Evolutionary conservation across 202 grass and related monocot genomes (phyloP), one percentile per base, ranked within the genome.

Genomic region (Zoysia matrella): DNA sequence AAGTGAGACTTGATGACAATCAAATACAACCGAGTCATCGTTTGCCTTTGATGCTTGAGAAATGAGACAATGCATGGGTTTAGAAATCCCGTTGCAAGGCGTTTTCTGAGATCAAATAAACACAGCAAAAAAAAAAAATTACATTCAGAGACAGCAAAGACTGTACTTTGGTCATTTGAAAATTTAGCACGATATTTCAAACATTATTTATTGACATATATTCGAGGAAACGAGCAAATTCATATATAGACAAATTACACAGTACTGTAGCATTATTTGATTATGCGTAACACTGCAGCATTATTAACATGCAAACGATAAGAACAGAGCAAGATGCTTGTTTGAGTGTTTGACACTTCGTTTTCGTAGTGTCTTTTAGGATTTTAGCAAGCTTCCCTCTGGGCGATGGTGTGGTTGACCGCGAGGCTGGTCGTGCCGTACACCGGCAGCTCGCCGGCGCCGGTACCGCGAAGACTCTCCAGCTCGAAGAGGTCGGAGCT

Each of bases 401-500:
- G 82, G 3, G 85, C 67, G 52, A 90, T 72, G 8, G 86, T 72
- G 40, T 75, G 88, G 45, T 93, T 98, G 13, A 90, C 57, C 13
- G 44, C 73, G 22, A 91, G 7, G 84, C 80, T 83, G 73, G 95
- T 98, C 0, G 90, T 95, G 46, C 88, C 90, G 76, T 93, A 98
- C 63, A 98, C 86, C 8, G 92, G 92, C 69, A 98, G 87, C 87
- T 98, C 92, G 66, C 94, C 78, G 11, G 75, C 63, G 75, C 82
- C 87, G 7, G 78, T 84, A 44, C 72, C 86, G 5, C 74, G n/a
- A n/a, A n/a, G n/a, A n/a, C n/a, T n/a, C n/a, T n/a, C n/a, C n/a
- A n/a, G n/a, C n/a, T n/a, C n/a, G n/a, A n/a, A n/a, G n/a, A n/a
- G n/a, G n/a, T n/a, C n/a, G n/a, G n/a, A n/a, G n/a, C n/a, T n/a